Evolutionary conservation across 23 red algal genomes (phyloP).

Genomic region (Pyropia yezoensis): DNA sequence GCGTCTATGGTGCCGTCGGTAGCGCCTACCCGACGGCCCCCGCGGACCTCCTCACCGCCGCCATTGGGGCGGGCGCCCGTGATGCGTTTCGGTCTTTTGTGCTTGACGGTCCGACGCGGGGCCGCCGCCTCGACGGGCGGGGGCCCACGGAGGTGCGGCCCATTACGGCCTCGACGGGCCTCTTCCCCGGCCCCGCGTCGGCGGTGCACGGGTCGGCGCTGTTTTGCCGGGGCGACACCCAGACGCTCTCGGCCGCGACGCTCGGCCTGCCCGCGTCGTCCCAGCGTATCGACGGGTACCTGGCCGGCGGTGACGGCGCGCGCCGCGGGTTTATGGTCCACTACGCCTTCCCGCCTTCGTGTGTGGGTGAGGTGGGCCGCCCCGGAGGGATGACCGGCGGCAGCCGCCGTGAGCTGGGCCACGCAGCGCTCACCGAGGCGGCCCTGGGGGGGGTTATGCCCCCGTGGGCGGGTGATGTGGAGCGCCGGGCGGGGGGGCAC

Average conservation of each 20-base stretch:
- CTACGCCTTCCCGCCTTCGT: conserved; percentile 74
- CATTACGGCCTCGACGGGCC: conserved; percentile 29
- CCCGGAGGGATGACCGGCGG: conserved; percentile 5
- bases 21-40: too few relatives aligned
- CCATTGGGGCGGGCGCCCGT: too few relatives aligned
- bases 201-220: conserved; percentile 72
- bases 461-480: not conserved
- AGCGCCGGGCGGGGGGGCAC: not conserved
- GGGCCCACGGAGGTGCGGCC: conserved; percentile 34
- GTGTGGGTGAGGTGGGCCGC: conserved; percentile 33
- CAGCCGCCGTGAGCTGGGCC: conserved; percentile 76
- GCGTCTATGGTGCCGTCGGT: too few relatives aligned
- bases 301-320: conserved; percentile 38
- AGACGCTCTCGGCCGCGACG: conserved; percentile 81
- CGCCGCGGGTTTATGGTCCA: conserved; percentile 72
- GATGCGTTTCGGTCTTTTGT: not conserved
- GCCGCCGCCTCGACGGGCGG: conserved; percentile 58
- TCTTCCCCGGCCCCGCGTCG: conserved; percentile 20
- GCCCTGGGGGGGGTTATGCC: conserved; percentile 47
- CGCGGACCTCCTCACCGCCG: too few relatives aligned
- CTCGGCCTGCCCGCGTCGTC: conserved; percentile 54
- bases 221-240: conserved; percentile 77
- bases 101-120: not conserved
- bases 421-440: conserved; percentile 66
- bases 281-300: conserved; percentile 48